Base-by-base conservation (phyloP, 306 rosid genomes). In the Inga laurina region DNA sequence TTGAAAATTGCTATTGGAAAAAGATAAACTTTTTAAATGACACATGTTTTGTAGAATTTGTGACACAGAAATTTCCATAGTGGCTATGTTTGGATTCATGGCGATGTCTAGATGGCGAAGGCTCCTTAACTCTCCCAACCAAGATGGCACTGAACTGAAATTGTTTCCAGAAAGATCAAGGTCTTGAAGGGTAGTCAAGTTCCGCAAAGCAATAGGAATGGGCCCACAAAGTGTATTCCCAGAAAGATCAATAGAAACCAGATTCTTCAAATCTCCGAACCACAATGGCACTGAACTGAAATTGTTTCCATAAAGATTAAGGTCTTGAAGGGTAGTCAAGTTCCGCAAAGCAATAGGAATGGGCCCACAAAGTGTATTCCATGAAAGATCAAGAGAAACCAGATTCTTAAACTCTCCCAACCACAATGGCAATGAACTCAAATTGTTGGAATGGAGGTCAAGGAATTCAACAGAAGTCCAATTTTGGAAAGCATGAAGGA, bases 261-360 rank as follows among this genome's bases (percentile, higher is more conserved):
- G 34, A 3, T 32, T 32, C 34, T 32, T 32, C 1, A 32, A 32
- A 3, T 32, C 34, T 32, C 34, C 34, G 0, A 32, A 32, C 34
- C 34, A 32, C 34, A 32, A 32, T 32, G 34, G 34, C 44, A 84
- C 2, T 18, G 21, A 74, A 39, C 46, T 46, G 2, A 88, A 22
- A 1, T 32, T 1, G 70, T 80, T 85, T 0, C 0, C 0, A 8
- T 49, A 52, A 75, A 87, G 86, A 2, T 34, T 2, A 34, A 85
- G 79, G n/a, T 8, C 4, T 59, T 18, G 3, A 19, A 82, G 81
- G 30, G 84, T 65, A 24, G 85, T 82, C 82, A 84, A 34, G 68
- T 82, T 86, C 56, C 0, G 14, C 1, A 83, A 37, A 18, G 0
- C 43, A 4, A 2, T 16, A 0, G 79, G 87, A 67, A 82, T 19